Base-by-base conservation (phyloP, 2,329 filamentous ascomycete species). In the Acarospora socialis region DNA sequence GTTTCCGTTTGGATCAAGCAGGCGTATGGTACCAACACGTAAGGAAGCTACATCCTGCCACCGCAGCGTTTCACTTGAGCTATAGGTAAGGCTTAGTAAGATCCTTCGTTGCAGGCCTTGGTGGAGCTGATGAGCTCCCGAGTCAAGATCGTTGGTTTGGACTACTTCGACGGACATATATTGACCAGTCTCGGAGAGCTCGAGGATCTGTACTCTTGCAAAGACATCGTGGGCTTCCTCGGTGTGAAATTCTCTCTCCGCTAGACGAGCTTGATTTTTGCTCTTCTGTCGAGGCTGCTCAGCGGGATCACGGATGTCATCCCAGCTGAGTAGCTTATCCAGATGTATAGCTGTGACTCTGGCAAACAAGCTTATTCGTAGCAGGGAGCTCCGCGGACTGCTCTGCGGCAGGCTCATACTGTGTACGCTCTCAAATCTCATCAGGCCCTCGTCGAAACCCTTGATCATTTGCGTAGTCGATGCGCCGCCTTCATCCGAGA, bases 281-380 rank as follows among this genome's bases (percentile, higher is more conserved):
- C 61, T 52, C 35, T 61, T 66, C 34, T 68, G 66, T 12, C 70
- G 68, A 40, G 70, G 68, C 14, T 58, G 56, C 28, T 66, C 63
- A 3, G 66, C 65, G 15, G 69, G 65, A 54, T 98, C 87, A 36
- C 87, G 76, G 77, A 98, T 94, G 47, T 95, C 90, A 51, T 98
- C 90, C 90, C 90, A 98, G 58, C 90, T 98, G 8, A 94, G 70
- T 30, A 98, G 67, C 60, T 93, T 95, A 55, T 98, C 90, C 14
- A 98, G 68, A 57, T 98, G 90, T 77, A 94, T 94, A 0, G 77
- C 63, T 1, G 83, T 90, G 21, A 93, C 82, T 49, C 79, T 79
- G 12, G 90, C 86, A 52, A 93, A 95, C 38, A 98, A 80, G 29
- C 84, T 83, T 6, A 93, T 80, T 33, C 90, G 73, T 33, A 98